Base-by-base conservation (phyloP, 83 land plant genomes). In the Larix sibirica region DNA sequence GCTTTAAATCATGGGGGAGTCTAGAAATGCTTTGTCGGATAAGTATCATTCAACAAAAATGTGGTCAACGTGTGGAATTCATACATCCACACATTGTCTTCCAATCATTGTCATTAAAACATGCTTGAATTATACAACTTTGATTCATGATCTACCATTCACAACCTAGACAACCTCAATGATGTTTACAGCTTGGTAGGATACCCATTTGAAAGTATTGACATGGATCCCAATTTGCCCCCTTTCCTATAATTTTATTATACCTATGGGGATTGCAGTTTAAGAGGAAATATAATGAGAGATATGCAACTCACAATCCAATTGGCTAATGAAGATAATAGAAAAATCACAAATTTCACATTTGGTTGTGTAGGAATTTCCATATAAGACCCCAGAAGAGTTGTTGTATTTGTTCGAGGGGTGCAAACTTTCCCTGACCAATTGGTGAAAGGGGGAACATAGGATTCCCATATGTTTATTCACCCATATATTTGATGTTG, bases 261-360 rank as follows among this genome's bases (percentile, higher is more conserved):
- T 69, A 92, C 95, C 59, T 92, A 92, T 73, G 95, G 88, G 58
- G 95, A 92, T 80, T 92, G 95, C n/a, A 92, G 92, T 85, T 70
- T 92, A 26, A 56, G 86, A 56, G 92, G 87, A 0, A n/a, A 70
- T 4, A 88, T 92, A 23, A 42, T 63, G 36, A 62, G 50, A 21
- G 76, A 83, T 62, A 80, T 1, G 36, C 36, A 44, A 10, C 87
- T 88, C 61, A 81, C 33, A 61, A 13, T 83, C 83, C 12, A 50
- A 9, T 50, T 50, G 54, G 31, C 10, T n/a, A 36, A 7, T 1
- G 56, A 33, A 1, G 62, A 62, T 26, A 54, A 14, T 54, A 54
- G 80, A 54, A 26, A 58, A 56, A 58, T 90, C 62, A 47, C 16
- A 13, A 90, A 92, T 50, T 90, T 90, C 84, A 90, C 95, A 61